These are phyloP conservation scores for Ceraceosorus bombacis DNA, from an alignment of 1,284 basidiomycete genomes.

Conservation along the genomic window DNA sequence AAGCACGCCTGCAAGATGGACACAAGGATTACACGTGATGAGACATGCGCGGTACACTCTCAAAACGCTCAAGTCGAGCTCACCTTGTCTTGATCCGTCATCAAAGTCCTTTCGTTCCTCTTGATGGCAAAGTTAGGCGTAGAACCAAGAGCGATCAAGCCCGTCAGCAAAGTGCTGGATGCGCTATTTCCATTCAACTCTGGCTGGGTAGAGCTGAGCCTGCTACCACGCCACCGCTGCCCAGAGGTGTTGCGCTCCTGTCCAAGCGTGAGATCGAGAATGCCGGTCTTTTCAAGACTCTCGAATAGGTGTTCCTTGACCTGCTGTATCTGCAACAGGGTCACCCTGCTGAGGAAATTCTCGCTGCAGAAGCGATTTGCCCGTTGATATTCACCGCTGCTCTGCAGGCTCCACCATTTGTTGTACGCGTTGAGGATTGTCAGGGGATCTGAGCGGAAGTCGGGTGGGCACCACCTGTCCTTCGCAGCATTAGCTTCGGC, in stretches of 20 bases:
- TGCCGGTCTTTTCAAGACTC: conserved; percentile 62
- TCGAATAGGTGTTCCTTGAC: conserved; percentile 74
- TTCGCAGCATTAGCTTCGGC: conserved; percentile 60
- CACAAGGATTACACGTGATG: background rate
- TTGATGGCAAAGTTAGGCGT: conserved; percentile 91
- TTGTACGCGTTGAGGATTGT: conserved; percentile 75
- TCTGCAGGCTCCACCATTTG: conserved; percentile 56
- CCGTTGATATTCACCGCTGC: conserved; percentile 34
- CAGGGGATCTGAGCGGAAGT: conserved; percentile 78
- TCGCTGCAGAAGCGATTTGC: conserved; percentile 73
- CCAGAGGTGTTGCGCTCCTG: conserved; percentile 13
- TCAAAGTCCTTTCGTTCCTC: conserved; percentile 63
- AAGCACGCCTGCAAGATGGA: conserved; percentile 43
- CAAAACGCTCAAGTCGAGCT: conserved; percentile 24
- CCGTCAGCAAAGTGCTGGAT: conserved; percentile 71
- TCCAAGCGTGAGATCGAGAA: conserved; percentile 32
- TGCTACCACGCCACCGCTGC: conserved; percentile 9
- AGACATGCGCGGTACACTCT: background rate
- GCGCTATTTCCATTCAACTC: conserved; percentile 57
- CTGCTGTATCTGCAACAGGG: conserved; percentile 73
- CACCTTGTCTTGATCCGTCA: conserved; percentile 82
- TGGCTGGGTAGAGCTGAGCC: conserved; percentile 52
- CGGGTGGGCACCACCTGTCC: conserved; percentile 68
- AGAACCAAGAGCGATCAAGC: conserved; percentile 73
- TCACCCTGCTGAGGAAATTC: conserved; percentile 82